phyloP scores from a whole-genome alignment of 805 yeast genomes.

The Sungouiozyma intestinalis region DNA sequence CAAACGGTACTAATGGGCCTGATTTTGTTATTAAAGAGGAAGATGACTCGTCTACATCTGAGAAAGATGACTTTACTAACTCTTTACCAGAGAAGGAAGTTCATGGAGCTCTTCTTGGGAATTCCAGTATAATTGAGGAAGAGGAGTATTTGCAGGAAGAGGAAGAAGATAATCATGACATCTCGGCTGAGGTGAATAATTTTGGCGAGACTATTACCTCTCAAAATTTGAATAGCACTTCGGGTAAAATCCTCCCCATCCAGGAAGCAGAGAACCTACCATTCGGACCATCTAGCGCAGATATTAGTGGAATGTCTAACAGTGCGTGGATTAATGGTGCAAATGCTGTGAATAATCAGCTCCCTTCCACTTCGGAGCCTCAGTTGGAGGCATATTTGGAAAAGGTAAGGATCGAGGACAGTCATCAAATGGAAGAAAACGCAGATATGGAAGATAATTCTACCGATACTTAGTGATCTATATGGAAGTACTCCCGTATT shows the following conservation, averaged over 20 bases:
- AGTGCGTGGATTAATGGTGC: neutral
- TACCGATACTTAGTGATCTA: constrained; percentile 1
- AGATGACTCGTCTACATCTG: constrained; percentile 14
- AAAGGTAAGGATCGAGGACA: neutral
- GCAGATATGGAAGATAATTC: constrained; percentile 23
- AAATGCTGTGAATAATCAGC: neutral
- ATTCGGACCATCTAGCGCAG: neutral
- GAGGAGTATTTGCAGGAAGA: constrained; percentile 2
- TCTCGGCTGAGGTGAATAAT: constrained; percentile 4
- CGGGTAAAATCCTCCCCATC: neutral
- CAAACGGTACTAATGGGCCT: constrained; percentile 10
- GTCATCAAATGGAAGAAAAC: constrained; percentile 4
- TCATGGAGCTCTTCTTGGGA: constrained; percentile 2
- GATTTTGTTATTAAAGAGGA: constrained; percentile 27
- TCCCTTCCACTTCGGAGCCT: neutral
- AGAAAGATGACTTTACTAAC: constrained; percentile 2
- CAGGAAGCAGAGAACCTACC: neutral
- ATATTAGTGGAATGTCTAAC: neutral
- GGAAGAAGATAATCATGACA: neutral
- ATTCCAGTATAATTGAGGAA: neutral
- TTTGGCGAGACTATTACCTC: constrained; percentile 7
- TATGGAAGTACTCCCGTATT: neutral
- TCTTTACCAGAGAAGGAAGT: constrained; percentile 1
- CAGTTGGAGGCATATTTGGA: neutral
- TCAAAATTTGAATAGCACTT: no score